Conservation (phyloP, 768 basidiomycete genomes). For the Serendipita sp. region DNA sequence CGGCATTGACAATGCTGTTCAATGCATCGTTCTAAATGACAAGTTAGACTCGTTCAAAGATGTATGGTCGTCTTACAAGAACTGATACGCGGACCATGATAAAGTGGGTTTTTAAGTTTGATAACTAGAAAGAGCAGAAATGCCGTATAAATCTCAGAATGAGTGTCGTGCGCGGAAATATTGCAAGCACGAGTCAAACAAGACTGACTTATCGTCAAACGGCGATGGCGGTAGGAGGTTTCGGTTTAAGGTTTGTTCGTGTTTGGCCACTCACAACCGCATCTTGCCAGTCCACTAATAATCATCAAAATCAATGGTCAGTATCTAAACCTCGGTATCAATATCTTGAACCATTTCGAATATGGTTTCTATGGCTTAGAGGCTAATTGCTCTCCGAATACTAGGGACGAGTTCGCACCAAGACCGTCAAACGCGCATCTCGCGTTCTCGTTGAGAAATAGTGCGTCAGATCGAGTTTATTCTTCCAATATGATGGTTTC, state of each 20-base stretch:
- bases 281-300: background rate
- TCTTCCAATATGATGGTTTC: background rate
- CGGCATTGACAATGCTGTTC: slow-evolving; percentile 99
- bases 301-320: slow-evolving; percentile 2
- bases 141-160: slow-evolving; percentile 35
- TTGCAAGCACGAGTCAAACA: slow-evolving; percentile 55
- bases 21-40: slow-evolving; percentile 15
- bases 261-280: background rate
- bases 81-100: slow-evolving; percentile 80
- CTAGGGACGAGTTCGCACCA: slow-evolving; percentile 98
- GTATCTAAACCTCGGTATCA: background rate
- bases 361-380: background rate
- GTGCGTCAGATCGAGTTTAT: slow-evolving; percentile 29
- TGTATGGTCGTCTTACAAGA: slow-evolving; percentile 33
- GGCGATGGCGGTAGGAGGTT: slow-evolving; percentile 1
- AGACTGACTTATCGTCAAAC: slow-evolving; percentile 9
- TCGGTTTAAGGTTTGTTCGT: background rate
- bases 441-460: slow-evolving; percentile 99
- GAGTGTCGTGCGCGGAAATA: slow-evolving; percentile 56
- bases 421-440: slow-evolving; percentile 99
- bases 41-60: background rate
- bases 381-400: slow-evolving; percentile 3
- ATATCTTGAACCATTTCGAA: background rate
- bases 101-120: slow-evolving; percentile 7
- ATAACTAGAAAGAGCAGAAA: background rate